Evolutionary conservation across 345 rosid genomes (phyloP).

Genomic region (Brassica napus): Da-Ae NC_063439.1:15276001-15276500

Average conservation of each 20-base stretch:
- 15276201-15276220: not conserved
- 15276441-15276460: no score
- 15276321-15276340: not conserved
- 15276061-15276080: not conserved
- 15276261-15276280: not conserved
- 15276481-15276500: not conserved
- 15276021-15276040: not conserved
- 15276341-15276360: not conserved
- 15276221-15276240: not conserved
- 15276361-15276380: not conserved
- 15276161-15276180: not conserved
- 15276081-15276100: not conserved
- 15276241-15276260: not conserved
- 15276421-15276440: no score
- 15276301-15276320: not conserved
- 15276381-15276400: no score
- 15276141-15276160: not conserved
- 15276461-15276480: not conserved
- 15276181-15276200: not conserved
- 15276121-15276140: not conserved
- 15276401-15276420: not conserved
- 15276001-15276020: not conserved
- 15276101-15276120: not conserved
- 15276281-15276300: not conserved
- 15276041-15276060: not conserved